These are phyloP conservation scores for Alternaria panax DNA, from an alignment of 2,329 filamentous ascomycete genomes.

Conservation along the genomic window DNA sequence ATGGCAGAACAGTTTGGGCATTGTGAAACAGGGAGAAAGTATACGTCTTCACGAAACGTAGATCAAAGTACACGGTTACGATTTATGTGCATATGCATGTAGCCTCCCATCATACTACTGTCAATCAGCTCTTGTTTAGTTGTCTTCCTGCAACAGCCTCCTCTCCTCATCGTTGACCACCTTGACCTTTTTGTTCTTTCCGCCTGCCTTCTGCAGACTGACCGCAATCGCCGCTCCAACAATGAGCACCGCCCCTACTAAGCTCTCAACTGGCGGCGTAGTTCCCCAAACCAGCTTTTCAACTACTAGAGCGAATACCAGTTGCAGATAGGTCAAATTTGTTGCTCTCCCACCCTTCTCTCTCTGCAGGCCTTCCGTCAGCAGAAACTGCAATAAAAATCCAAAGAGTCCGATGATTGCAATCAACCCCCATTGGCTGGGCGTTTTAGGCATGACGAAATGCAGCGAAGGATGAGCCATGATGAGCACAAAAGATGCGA, in stretches of 20 bases:
- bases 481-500: slow-evolving; percentile 69
- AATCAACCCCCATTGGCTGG: slow-evolving; percentile 71
- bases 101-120: not conserved
- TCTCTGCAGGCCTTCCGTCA: slow-evolving; percentile 75
- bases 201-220: slow-evolving; percentile 29
- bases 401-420: slow-evolving; percentile 72
- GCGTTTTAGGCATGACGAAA: slow-evolving; percentile 61
- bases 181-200: slow-evolving; percentile 13
- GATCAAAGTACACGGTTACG: not conserved
- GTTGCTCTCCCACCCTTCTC: slow-evolving; percentile 69
- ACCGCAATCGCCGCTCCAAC: slow-evolving; percentile 39
- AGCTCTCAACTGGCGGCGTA: slow-evolving; percentile 36
- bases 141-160: slow-evolving; percentile 23
- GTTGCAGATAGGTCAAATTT: slow-evolving; percentile 70
- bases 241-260: slow-evolving; percentile 34
- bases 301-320: slow-evolving; percentile 69
- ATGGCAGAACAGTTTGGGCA: not conserved
- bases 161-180: slow-evolving; percentile 33
- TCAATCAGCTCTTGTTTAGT: not conserved
- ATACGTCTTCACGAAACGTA: not conserved
- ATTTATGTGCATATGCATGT: not conserved
- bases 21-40: not conserved
- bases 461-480: slow-evolving; percentile 61
- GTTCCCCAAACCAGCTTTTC: slow-evolving; percentile 64
- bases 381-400: slow-evolving; percentile 80